A percentile compares a stretch with the other conserved stretches of the same genome.
phyloP scores from a whole-genome alignment of 306 rosid species.

The Gastrolobium villosum region DNA sequence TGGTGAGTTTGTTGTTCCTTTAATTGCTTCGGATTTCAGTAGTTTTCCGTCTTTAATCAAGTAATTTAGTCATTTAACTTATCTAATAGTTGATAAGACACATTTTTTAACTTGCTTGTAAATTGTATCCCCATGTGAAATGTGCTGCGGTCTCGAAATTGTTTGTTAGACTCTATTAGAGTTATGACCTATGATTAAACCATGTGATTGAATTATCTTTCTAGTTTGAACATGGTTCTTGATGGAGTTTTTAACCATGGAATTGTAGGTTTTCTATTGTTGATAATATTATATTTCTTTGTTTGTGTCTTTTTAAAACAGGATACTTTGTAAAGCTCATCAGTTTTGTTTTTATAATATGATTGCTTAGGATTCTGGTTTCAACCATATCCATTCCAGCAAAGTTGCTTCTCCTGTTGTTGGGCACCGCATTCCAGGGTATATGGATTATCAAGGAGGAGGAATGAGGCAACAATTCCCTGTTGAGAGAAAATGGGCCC shows the following conservation, averaged over 20 bases:
- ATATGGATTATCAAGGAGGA: constrained; percentile 72
- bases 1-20: constrained; percentile 59
- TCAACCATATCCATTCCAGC: constrained; percentile 61
- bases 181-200: constrained; percentile 10
- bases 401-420: constrained; percentile 70
- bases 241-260: constrained; percentile 31
- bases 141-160: constrained; percentile 22
- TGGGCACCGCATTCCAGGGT: constrained; percentile 78
- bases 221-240: constrained; percentile 41
- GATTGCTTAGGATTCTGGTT: constrained; percentile 67
- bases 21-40: constrained; percentile 1
- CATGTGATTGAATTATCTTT: constrained; percentile 26
- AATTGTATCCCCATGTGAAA: constrained; percentile 21
- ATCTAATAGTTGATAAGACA: constrained; percentile 11
- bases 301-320: constrained; percentile 19
- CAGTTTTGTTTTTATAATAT: constrained; percentile 44
- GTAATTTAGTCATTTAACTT: constrained; percentile 34
- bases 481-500: constrained; percentile 96
- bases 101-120: constrained; percentile 11
- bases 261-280: constrained; percentile 30
- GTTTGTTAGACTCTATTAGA: constrained; percentile 1
- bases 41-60: constrained; percentile 31
- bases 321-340: constrained; percentile 41
- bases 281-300: constrained; percentile 21
- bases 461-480: constrained; percentile 75